A percentile compares a stretch with the other conserved stretches of the same genome.
phyloP scores from a whole-genome alignment of 1,284 basidiomycete species.

The Mrakiaceae sp. region DNA sequence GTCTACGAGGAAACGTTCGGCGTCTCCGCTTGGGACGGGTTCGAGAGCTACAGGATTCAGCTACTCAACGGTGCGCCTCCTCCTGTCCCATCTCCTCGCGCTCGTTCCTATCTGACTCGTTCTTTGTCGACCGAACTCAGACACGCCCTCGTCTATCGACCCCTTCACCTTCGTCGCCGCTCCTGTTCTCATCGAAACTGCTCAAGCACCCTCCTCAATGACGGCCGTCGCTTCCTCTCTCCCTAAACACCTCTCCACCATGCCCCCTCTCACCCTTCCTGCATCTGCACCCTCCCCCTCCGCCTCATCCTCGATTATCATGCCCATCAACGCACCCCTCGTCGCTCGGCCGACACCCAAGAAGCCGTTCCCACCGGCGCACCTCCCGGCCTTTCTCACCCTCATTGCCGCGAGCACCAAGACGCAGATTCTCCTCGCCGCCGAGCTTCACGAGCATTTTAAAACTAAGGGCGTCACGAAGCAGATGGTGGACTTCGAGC shows the following conservation, averaged over 20 bases:
- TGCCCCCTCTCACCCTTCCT: slow-evolving; percentile 4
- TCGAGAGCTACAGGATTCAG: slow-evolving; percentile 57
- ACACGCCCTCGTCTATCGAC: slow-evolving; percentile 58
- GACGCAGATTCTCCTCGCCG: slow-evolving; percentile 54
- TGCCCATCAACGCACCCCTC: not conserved
- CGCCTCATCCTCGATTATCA: not conserved
- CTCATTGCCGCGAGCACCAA: slow-evolving; percentile 45
- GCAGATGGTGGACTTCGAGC: slow-evolving; percentile 64
- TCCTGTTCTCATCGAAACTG: slow-evolving; percentile 17
- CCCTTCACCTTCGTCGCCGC: slow-evolving; percentile 62
- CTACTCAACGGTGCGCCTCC: slow-evolving; percentile 57
- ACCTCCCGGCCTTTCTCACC: slow-evolving; percentile 46
- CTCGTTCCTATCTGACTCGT: not conserved
- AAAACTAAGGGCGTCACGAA: slow-evolving; percentile 58
- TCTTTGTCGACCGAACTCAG: slow-evolving; percentile 36
- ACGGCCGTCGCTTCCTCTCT: not conserved
- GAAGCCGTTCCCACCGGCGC: slow-evolving; percentile 49
- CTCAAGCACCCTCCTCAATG: not conserved
- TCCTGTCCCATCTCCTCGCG: not conserved
- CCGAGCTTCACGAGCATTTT: slow-evolving; percentile 56
- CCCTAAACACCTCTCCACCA: slow-evolving; percentile 26
- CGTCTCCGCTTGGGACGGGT: slow-evolving; percentile 49
- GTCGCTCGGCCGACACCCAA: not conserved
- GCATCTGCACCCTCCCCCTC: not conserved
- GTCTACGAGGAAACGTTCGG: slow-evolving; percentile 57